phyloP scores from a whole-genome alignment of 2,329 filamentous ascomycete genomes.

The Chalaropsis ovoidea region DNA sequence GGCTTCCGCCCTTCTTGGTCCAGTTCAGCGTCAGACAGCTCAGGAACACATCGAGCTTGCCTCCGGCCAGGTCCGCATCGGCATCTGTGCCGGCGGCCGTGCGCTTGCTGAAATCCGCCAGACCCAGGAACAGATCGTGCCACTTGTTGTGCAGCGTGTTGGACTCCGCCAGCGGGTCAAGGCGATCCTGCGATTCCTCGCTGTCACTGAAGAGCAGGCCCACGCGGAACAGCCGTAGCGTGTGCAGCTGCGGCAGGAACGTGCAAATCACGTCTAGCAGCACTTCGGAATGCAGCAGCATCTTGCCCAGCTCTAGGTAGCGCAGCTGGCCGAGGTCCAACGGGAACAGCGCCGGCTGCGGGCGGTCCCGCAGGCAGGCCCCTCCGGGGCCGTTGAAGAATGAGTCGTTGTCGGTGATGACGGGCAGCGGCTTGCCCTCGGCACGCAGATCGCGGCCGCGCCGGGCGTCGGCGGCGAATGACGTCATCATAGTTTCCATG shows the following conservation, averaged over 20 bases:
- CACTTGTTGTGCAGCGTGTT: background rate
- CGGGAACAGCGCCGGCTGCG: background rate
- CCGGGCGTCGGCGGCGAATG: background rate
- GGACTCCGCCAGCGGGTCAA: background rate
- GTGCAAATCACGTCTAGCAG: background rate
- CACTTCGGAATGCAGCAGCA: background rate
- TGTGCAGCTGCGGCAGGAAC: background rate
- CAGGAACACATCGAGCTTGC: background rate
- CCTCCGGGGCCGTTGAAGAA: too few relatives aligned
- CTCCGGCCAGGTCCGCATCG: background rate
- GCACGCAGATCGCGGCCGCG: background rate
- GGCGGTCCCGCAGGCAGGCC: background rate
- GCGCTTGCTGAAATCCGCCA: background rate
- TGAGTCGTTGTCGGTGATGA: background rate
- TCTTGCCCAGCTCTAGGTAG: conserved; percentile 13
- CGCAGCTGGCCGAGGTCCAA: background rate
- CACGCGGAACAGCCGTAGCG: background rate
- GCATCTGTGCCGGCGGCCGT: background rate
- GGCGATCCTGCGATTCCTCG: too few relatives aligned
- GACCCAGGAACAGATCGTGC: background rate
- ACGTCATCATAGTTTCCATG: background rate
- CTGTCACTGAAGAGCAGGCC: background rate
- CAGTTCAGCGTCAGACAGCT: background rate
- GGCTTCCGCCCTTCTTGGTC: background rate
- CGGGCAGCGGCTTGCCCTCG: background rate